phyloP scores from a whole-genome alignment of 768 basidiomycete species.

The Amanita exitialis region DNA sequence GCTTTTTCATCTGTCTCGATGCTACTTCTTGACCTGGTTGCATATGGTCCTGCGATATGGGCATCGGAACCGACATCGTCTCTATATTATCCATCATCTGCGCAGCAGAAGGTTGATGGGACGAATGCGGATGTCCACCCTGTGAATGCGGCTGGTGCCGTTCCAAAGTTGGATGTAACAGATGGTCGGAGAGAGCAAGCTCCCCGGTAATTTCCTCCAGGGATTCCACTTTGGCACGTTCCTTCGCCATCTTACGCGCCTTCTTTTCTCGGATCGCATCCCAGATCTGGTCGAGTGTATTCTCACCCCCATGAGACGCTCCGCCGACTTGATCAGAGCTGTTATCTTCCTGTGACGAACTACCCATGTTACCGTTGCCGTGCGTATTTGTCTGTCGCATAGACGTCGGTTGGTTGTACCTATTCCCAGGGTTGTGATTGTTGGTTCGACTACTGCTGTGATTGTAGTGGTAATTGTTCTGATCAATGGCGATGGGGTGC shows the following conservation, averaged over 20 bases:
- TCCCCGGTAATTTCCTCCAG: conserved; percentile 38
- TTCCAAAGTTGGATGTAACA: conserved; percentile 24
- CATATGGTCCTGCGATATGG: conserved; percentile 1
- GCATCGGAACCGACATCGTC: conserved; percentile 5
- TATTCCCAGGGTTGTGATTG: conserved; percentile 6
- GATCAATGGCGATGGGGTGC: conserved; percentile 5
- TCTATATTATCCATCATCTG: conserved; percentile 3
- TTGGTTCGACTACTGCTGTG: neutral
- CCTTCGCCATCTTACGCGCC: conserved; percentile 54
- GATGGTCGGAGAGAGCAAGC: conserved; percentile 21
- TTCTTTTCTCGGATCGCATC: conserved; percentile 54
- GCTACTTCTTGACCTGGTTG: conserved; percentile 17
- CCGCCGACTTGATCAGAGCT: conserved; percentile 23
- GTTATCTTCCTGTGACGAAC: conserved; percentile 32
- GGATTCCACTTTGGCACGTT: conserved; percentile 62
- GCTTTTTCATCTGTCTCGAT: conserved; percentile 40
- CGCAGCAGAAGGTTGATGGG: conserved; percentile 1
- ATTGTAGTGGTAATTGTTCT: conserved; percentile 2
- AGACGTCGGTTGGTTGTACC: neutral
- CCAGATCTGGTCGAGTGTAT: conserved; percentile 55
- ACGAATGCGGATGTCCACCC: neutral
- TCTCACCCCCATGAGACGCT: conserved; percentile 14
- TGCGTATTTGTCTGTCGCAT: neutral
- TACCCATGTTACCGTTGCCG: conserved; percentile 26
- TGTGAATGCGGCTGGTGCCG: conserved; percentile 10